A percentile compares a stretch with the other conserved stretches of the same genome.
phyloP scores from a whole-genome alignment of 2,329 filamentous ascomycete species.

The Dothistroma septosporum region DNA sequence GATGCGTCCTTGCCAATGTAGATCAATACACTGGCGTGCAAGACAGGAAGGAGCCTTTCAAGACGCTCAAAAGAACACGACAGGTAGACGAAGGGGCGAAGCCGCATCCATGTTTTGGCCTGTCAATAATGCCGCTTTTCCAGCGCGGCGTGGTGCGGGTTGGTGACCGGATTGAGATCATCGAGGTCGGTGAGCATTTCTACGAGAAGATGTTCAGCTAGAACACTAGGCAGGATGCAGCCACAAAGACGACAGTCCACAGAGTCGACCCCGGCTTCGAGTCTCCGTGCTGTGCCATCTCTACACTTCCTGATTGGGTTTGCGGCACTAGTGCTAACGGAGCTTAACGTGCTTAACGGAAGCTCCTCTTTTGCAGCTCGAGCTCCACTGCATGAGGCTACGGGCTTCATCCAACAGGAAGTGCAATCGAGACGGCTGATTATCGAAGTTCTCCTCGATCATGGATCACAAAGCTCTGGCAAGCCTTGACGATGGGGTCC shows the following conservation, averaged over 20 bases:
- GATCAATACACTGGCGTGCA: constrained; percentile 56
- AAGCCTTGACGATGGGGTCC: too few relatives aligned
- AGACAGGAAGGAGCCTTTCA: constrained; percentile 32
- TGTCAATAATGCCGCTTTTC: constrained; percentile 34
- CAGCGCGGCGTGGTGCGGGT: constrained; percentile 27
- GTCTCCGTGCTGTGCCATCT: neutral
- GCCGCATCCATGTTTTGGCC: constrained; percentile 31
- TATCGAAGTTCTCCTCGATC: neutral
- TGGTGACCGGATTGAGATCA: constrained; percentile 32
- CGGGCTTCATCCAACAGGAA: neutral
- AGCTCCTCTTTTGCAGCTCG: neutral
- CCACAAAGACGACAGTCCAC: neutral
- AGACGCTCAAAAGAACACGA: constrained; percentile 28
- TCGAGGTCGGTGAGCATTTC: constrained; percentile 30
- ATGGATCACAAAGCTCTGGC: constrained; percentile 30
- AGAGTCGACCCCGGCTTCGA: neutral
- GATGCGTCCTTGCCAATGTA: constrained; percentile 69
- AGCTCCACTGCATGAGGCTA: neutral
- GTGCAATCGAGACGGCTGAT: neutral
- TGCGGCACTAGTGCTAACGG: neutral
- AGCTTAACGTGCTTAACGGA: neutral
- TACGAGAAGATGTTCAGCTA: constrained; percentile 32
- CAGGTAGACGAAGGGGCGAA: constrained; percentile 32
- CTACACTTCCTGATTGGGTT: neutral
- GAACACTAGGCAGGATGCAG: neutral